Evolutionary conservation across 2,329 filamentous ascomycete species (phyloP).

Genomic region (Aspergillus versicolor): DNA sequence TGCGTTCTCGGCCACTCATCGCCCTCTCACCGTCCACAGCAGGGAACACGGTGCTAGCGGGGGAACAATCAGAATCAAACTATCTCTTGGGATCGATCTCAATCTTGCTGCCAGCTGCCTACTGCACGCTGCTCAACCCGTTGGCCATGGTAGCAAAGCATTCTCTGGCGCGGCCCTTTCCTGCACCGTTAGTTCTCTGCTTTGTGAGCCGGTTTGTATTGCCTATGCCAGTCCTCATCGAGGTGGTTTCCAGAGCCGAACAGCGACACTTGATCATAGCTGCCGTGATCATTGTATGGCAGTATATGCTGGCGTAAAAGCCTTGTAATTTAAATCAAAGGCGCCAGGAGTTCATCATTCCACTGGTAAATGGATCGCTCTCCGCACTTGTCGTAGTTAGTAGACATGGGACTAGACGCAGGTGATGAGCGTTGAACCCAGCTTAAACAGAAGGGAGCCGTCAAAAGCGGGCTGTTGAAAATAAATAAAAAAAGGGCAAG

Average conservation of each 20-base stretch:
- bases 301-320: neutral
- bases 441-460: neutral
- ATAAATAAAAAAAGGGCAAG: neutral
- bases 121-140: neutral
- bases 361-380: neutral
- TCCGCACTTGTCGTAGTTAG: neutral
- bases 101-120: neutral
- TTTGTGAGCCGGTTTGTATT: conserved; percentile 1
- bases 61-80: conserved; percentile 7
- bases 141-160: neutral
- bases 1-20: conserved; percentile 6
- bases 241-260: neutral
- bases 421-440: neutral
- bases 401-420: neutral
- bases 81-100: neutral
- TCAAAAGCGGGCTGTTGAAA: neutral
- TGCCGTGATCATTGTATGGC: neutral
- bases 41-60: conserved; percentile 8
- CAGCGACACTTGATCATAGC: neutral
- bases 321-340: neutral
- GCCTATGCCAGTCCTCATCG: neutral
- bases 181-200: neutral
- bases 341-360: neutral
- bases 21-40: neutral
- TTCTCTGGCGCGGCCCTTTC: neutral